phyloP scores from a whole-genome alignment of 768 basidiomycete species.

The Mycena leptocephala region DNA sequence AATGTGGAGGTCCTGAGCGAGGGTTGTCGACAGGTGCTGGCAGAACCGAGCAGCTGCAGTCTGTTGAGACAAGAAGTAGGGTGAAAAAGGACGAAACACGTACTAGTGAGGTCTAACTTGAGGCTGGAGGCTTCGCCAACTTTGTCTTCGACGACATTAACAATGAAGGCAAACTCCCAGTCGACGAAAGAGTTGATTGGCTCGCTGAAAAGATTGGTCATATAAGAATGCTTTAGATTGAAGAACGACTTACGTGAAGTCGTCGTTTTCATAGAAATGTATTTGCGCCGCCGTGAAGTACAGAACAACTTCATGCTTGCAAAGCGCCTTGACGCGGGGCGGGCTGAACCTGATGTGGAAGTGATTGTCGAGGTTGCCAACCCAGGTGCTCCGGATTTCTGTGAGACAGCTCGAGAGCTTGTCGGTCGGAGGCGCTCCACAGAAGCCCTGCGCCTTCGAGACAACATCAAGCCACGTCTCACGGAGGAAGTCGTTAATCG shows the following conservation, averaged over 20 bases:
- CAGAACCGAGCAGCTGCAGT: constrained; percentile 28
- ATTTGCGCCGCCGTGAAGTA: constrained; percentile 35
- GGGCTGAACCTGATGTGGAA: constrained; percentile 41
- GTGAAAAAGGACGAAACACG: neutral
- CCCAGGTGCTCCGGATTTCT: constrained; percentile 35
- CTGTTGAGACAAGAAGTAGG: neutral
- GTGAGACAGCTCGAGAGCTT: constrained; percentile 28
- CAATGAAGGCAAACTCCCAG: constrained; percentile 39
- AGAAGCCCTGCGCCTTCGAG: constrained; percentile 17
- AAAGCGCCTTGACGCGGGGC: constrained; percentile 37
- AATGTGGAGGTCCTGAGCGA: neutral
- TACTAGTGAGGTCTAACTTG: constrained; percentile 33
- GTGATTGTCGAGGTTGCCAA: constrained; percentile 31
- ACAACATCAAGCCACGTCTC: neutral
- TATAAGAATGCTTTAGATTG: neutral
- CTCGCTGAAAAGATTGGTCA: constrained; percentile 13
- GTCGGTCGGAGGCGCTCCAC: constrained; percentile 10
- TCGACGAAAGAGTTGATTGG: neutral
- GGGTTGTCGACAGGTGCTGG: constrained; percentile 16
- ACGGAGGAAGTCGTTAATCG: constrained; percentile 34
- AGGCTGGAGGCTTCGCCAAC: constrained; percentile 14
- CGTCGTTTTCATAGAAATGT: neutral
- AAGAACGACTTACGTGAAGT: constrained; percentile 1
- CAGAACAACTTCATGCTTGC: constrained; percentile 37
- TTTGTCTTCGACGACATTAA: constrained; percentile 33